phyloP scores from a whole-genome alignment of 169 alveolate genomes.

The Plasmodium vivax region DNA sequence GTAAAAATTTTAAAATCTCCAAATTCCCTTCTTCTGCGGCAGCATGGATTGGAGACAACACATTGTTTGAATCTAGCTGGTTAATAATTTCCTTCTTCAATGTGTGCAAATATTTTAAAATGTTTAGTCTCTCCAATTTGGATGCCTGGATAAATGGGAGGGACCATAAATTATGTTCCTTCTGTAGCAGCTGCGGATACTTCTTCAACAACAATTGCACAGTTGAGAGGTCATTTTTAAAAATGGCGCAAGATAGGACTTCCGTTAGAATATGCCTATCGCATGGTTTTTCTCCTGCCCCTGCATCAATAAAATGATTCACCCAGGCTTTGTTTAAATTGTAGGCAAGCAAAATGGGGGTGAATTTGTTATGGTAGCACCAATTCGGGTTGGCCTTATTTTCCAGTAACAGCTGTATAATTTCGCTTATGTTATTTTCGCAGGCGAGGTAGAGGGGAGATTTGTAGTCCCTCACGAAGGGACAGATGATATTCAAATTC shows the following conservation, averaged over 20 bases:
- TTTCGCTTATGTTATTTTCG: constrained; percentile 83
- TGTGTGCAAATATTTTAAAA: constrained; percentile 75
- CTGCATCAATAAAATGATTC: constrained; percentile 86
- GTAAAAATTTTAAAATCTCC: constrained; percentile 79
- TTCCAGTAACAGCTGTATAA: constrained; percentile 84
- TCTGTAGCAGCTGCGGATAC: constrained; percentile 86
- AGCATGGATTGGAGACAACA: constrained; percentile 84
- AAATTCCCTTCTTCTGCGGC: constrained; percentile 88
- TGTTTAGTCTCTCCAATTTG: constrained; percentile 74
- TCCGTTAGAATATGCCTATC: constrained; percentile 87
- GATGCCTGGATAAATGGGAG: constrained; percentile 88
- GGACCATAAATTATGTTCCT: constrained; percentile 89
- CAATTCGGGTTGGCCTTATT: constrained; percentile 91
- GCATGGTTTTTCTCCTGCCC: constrained; percentile 86
- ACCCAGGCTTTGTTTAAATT: constrained; percentile 86
- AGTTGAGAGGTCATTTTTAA: constrained; percentile 82
- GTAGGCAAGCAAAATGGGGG: constrained; percentile 88
- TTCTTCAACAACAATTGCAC: constrained; percentile 80
- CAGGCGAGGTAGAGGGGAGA: constrained; percentile 92
- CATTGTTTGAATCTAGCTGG: constrained; percentile 67
- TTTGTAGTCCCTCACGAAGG: constrained; percentile 85
- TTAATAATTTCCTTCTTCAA: constrained; percentile 69
- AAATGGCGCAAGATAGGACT: constrained; percentile 86
- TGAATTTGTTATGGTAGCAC: constrained; percentile 83
- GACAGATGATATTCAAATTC: constrained; percentile 81